Evolutionary conservation across 331 rosid genomes (phyloP).

Genomic region (Malus hybrid): DNA sequence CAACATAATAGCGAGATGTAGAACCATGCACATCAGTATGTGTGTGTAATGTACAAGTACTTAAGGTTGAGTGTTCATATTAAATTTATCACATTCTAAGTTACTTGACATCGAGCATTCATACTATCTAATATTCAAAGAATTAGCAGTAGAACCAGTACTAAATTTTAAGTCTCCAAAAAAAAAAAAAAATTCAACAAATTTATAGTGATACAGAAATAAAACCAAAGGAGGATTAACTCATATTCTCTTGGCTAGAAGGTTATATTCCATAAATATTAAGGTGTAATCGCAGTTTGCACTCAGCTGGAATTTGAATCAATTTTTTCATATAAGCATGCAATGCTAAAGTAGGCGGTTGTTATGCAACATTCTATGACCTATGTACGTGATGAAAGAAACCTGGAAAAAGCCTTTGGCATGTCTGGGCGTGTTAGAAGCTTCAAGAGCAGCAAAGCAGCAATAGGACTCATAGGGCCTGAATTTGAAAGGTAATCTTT

Average conservation of each 20-base stretch:
- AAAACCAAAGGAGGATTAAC: background rate
- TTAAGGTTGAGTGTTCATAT: background rate
- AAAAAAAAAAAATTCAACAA: background rate
- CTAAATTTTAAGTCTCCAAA: background rate
- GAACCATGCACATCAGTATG: background rate
- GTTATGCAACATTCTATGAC: background rate
- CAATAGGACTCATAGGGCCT: slow-evolving; percentile 85
- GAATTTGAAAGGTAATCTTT: slow-evolving; percentile 83
- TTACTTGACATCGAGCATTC: too few species aligned
- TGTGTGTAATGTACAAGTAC: background rate
- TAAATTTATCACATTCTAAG: background rate
- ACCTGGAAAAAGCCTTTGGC: slow-evolving; percentile 85
- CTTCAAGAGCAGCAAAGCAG: slow-evolving; percentile 76
- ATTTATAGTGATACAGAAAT: background rate
- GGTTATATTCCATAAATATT: background rate
- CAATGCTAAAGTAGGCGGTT: slow-evolving; percentile 2
- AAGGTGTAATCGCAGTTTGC: background rate
- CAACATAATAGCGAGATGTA: background rate
- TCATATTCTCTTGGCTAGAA: background rate
- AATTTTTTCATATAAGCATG: background rate
- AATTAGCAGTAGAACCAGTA: background rate
- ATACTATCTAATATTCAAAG: background rate
- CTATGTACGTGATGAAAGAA: slow-evolving; percentile 2
- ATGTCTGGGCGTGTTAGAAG: slow-evolving; percentile 95
- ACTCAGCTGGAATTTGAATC: background rate